phyloP scores from a whole-genome alignment of 257 asterid genomes.

The Nicotiana sylvestris region DNA sequence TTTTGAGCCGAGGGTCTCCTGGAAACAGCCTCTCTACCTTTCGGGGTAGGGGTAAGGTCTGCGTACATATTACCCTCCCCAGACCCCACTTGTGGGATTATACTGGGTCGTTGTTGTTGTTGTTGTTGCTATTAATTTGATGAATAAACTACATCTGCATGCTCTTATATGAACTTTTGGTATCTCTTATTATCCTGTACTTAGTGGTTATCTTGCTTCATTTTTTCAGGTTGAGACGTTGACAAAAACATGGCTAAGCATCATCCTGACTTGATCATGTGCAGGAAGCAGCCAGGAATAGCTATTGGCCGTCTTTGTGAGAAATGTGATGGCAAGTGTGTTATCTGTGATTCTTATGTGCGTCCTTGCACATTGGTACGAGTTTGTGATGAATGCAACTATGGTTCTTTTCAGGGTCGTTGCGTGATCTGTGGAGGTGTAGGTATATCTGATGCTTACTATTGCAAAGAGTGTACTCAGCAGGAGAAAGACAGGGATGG shows the following conservation, averaged over 20 bases:
- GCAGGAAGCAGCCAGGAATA: conserved; percentile 83
- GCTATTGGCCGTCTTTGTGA: conserved; percentile 90
- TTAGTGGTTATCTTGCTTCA: neutral
- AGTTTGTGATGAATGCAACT: conserved; percentile 83
- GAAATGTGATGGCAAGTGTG: conserved; percentile 81
- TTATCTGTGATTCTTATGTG: conserved; percentile 79
- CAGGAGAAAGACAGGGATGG: conserved; percentile 83
- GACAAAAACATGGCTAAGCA: conserved; percentile 68
- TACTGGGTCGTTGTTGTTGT: too few relatives aligned
- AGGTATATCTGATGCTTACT: conserved; percentile 78
- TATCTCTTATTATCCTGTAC: neutral
- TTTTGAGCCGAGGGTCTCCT: too few relatives aligned
- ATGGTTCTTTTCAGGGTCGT: conserved; percentile 82
- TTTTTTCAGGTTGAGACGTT: neutral
- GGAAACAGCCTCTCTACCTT: too few relatives aligned
- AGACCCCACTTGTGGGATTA: too few relatives aligned
- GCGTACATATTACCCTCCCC: too few relatives aligned
- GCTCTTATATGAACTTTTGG: neutral
- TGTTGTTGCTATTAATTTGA: neutral
- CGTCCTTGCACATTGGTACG: conserved; percentile 86
- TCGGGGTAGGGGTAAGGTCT: too few relatives aligned
- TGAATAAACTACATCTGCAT: neutral
- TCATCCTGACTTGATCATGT: conserved; percentile 88
- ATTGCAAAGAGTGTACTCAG: conserved; percentile 84
- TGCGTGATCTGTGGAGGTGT: conserved; percentile 82